Conservation (phyloP, 2,329 filamentous ascomycete species). For the Trichoderma atroviride region DNA sequence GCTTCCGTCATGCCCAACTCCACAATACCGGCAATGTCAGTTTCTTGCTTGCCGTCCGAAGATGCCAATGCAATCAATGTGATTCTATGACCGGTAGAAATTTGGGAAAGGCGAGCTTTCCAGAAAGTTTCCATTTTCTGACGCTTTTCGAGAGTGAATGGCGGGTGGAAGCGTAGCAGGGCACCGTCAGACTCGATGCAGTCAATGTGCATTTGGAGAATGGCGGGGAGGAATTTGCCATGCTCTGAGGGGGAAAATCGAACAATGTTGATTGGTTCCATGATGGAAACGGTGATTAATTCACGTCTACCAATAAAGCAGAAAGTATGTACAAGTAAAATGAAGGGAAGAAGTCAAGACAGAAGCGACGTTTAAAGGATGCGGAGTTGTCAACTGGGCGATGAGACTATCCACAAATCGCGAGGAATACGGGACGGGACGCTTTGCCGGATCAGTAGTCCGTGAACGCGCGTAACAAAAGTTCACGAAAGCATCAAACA, state of each 20-base stretch:
- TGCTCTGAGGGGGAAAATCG: slow-evolving; percentile 6
- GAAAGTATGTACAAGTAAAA: not conserved
- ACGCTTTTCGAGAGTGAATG: slow-evolving; percentile 24
- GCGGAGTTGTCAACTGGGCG: not conserved
- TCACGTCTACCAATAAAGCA: too few species aligned
- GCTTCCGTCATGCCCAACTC: slow-evolving; percentile 24
- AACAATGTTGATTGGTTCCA: slow-evolving; percentile 9
- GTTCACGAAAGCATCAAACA: not conserved
- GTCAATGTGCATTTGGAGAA: slow-evolving; percentile 26
- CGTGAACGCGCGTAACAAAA: not conserved
- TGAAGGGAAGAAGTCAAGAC: not conserved
- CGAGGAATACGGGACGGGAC: not conserved
- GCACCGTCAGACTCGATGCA: slow-evolving; percentile 22
- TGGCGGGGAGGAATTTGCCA: not conserved
- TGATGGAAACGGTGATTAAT: not conserved
- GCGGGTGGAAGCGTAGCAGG: slow-evolving; percentile 28
- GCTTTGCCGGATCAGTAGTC: not conserved
- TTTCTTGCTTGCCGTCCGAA: not conserved
- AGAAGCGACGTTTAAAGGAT: not conserved
- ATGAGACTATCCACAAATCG: not conserved
- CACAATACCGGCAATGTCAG: slow-evolving; percentile 17
- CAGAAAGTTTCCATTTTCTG: slow-evolving; percentile 25
- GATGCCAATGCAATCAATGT: slow-evolving; percentile 15
- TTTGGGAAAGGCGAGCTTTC: slow-evolving; percentile 17
- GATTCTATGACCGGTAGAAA: slow-evolving; percentile 11